These are phyloP conservation scores for Oryza punctata DNA, from an alignment of 176 grass and related monocot species.

Conservation along the genomic window DNA sequence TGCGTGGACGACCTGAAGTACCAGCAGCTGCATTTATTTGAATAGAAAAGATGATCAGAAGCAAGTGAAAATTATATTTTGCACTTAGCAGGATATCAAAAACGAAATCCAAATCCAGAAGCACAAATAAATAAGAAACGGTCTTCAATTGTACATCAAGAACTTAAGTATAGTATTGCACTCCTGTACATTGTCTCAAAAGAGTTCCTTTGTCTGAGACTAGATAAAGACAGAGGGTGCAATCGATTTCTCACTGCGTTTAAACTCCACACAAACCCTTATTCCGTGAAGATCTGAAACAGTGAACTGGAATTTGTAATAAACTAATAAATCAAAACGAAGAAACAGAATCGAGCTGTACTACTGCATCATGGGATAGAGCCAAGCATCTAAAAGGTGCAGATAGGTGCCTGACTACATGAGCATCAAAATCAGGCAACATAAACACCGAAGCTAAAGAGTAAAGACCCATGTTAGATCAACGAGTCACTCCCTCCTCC, in stretches of 20 bases:
- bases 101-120: background rate
- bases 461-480: background rate
- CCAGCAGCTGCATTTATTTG: slow-evolving; percentile 82
- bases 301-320: slow-evolving; percentile 24
- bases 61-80: slow-evolving; percentile 2
- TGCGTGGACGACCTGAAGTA: slow-evolving; percentile 72
- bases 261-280: slow-evolving; percentile 65
- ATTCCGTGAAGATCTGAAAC: slow-evolving; percentile 55
- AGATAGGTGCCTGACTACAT: background rate
- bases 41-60: slow-evolving; percentile 12
- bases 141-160: background rate
- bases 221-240: slow-evolving; percentile 30
- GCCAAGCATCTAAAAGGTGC: slow-evolving; percentile 16
- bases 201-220: slow-evolving; percentile 29
- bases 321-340: background rate
- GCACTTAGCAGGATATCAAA: background rate
- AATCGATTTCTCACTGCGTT: slow-evolving; percentile 71
- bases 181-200: slow-evolving; percentile 22
- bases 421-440: slow-evolving; percentile 14
- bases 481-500: background rate
- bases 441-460: background rate
- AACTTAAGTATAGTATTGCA: slow-evolving; percentile 31
- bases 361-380: background rate
- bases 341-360: background rate
- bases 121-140: background rate